Evolutionary conservation across 805 yeast genomes (phyloP), one percentile per base, ranked within the genome.

Genomic region (Wickerhamiella brachini): DNA sequence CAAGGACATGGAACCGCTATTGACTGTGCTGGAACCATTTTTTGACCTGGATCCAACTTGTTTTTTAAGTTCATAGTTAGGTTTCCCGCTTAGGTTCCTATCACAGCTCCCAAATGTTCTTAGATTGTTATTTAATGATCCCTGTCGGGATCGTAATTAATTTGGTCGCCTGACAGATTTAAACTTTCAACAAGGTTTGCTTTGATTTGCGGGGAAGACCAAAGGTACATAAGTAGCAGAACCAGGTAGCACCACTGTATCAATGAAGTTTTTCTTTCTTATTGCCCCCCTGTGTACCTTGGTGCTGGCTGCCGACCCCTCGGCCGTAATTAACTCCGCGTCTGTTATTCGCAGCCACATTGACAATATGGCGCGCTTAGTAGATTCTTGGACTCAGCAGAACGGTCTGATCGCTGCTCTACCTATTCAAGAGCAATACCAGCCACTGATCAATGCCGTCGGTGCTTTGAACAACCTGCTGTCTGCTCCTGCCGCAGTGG

Each of bases 391-490:
- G 51, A 13, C 23, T 45, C 37, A 47, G 8, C 52, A 42, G 18
- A 48, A 47, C n/a, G 62, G 62, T 37, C 48, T 59, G 10, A n/a
- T 23, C 13, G 60, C 56, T 31, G 62, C 61, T 23, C 53, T 59
- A 23, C 45, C 47, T 31, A 58, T 59, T 49, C 62, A 59, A 54
- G 43, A 47, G 39, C 24, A 48, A 31, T 54, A 54, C 51, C 49
- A 46, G 17, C 51, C 53, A 15, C 47, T 58, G 38, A 47, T 51
- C 37, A 12, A 38, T 17, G 59, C 57, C 21, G 47, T 55, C 20
- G 26, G 21, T 17, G 46, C 51, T 20, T 48, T 53, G 24, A 29
- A 17, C 39, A 17, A 3, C 9, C 9, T 23, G 18, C 5, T 29
- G 17, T 5, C 13, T 5, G 45, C 34, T 18, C 15, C 23, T 5